Base-by-base conservation (phyloP, 768 basidiomycete genomes). In the Boletellus ananas region DNA sequence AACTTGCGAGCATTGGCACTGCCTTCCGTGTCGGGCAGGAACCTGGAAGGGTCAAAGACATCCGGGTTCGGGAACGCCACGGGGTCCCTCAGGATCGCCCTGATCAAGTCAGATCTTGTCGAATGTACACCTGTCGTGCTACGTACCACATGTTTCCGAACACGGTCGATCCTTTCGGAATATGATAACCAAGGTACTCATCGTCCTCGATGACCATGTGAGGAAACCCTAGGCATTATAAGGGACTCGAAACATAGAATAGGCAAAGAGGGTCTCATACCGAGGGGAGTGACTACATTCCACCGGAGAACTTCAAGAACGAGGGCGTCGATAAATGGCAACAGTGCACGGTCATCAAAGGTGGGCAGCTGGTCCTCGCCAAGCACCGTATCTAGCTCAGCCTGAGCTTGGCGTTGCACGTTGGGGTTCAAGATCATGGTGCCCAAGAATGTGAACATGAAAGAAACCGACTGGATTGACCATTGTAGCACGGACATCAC, bases 1-100 rank as follows among this genome's bases (percentile, higher is more conserved):
- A 17, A 17, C 18, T 34, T 25, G 2, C 47, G 39, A 18, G 47
- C 47, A 5, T 23, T 29, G 6, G 6, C 17, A n/a, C 44, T 45
- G 12, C 35, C 44, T 37, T 36, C 25, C 1, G 44, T 45, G 2
- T n/a, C 34, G 3, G 23, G 21, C 16, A 45, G 10, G 34, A 45
- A 36, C 34, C 44, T 35, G 6, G 23, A 25, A 3, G 44, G 34
- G 25, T 45, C 23, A 14, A 45, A 45, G 2, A 4, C 16, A 9
- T 45, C 34, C 13, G 44, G 44, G 9, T 45, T 36, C n/a, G 44
- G 34, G 18, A 45, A 45, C 6, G 7, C 23, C n/a, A 36, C 44
- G 5, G 44, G 34, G 17, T 45, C 44, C 25, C 44, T 45, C 35
- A 45, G 27, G n/a, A 45, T 36, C n/a, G 44, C 25, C 44, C 44